phyloP scores from a whole-genome alignment of 139 green algal species.

The Picochlorum sp. region DNA sequence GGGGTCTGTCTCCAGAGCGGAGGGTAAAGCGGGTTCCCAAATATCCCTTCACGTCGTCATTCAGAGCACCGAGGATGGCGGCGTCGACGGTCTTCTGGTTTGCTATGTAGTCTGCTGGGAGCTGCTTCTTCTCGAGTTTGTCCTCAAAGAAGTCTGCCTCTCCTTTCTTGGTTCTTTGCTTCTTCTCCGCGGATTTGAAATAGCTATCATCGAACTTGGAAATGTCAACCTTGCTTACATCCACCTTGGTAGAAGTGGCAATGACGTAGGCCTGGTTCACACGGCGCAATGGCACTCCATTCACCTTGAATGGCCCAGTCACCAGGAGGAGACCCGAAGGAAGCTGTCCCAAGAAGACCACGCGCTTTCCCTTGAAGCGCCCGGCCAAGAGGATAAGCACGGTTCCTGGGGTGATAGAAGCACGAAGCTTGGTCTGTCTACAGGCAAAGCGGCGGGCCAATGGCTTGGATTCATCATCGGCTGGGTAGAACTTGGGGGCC shows the following conservation, averaged over 20 bases:
- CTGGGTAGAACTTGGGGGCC: slow-evolving; percentile 84
- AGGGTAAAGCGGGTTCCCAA: slow-evolving; percentile 86
- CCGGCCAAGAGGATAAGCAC: slow-evolving; percentile 96
- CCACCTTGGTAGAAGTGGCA: slow-evolving; percentile 90
- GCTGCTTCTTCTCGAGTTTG: slow-evolving; percentile 64
- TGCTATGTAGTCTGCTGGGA: slow-evolving; percentile 74
- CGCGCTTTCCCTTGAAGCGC: slow-evolving; percentile 97
- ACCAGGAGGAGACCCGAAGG: slow-evolving; percentile 90
- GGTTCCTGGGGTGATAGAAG: slow-evolving; percentile 89
- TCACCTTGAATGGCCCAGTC: slow-evolving; percentile 92
- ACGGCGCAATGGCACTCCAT: slow-evolving; percentile 89
- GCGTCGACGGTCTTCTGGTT: slow-evolving; percentile 90
- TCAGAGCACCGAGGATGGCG: slow-evolving; percentile 22
- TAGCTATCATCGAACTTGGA: slow-evolving; percentile 82
- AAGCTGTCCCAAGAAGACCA: slow-evolving; percentile 95
- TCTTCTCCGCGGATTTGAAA: slow-evolving; percentile 85
- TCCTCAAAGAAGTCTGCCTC: slow-evolving; percentile 33
- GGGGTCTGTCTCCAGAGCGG: slow-evolving; percentile 76
- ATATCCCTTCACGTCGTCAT: slow-evolving; percentile 85
- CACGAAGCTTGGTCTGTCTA: slow-evolving; percentile 81
- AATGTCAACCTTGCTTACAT: slow-evolving; percentile 59
- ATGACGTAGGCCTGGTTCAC: slow-evolving; percentile 98
- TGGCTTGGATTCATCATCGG: slow-evolving; percentile 82
- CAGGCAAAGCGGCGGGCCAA: slow-evolving; percentile 46
- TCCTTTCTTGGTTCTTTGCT: slow-evolving; percentile 55